Evolutionary conservation across 345 rosid species (phyloP).

Genomic region (Luvunga scandens): DNA sequence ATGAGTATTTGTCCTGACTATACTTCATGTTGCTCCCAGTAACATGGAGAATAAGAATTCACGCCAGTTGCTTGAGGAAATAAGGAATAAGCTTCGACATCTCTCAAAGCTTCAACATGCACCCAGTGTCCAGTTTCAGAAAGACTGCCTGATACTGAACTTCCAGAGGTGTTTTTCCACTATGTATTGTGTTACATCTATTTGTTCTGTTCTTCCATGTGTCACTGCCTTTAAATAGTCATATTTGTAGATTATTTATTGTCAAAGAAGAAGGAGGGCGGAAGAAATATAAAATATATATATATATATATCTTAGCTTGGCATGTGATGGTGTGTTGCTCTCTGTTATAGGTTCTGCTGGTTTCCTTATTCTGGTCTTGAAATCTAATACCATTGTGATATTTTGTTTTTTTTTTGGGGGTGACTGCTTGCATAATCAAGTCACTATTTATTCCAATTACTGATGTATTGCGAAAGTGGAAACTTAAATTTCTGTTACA

Average conservation of each 20-base stretch:
- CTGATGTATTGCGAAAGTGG: background rate
- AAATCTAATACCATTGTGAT: background rate
- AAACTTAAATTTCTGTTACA: background rate
- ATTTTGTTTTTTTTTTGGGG: background rate
- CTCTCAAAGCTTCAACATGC: constrained; percentile 96
- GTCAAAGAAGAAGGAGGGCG: background rate
- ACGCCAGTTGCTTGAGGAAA: constrained; percentile 70
- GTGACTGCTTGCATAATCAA: background rate
- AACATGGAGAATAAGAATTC: constrained; percentile 74
- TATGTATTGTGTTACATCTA: background rate
- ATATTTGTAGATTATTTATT: background rate
- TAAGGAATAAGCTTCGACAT: constrained; percentile 77
- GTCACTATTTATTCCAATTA: background rate
- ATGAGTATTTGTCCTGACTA: constrained; percentile 67
- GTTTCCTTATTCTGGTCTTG: background rate
- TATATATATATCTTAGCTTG: too few species aligned
- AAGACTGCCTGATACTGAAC: constrained; percentile 75
- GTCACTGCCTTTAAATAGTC: background rate
- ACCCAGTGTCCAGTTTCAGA: constrained; percentile 91
- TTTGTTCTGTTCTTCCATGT: background rate
- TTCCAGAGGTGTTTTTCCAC: constrained; percentile 57
- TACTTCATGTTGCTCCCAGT: constrained; percentile 68
- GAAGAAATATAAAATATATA: too few species aligned
- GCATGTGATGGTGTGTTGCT: background rate
- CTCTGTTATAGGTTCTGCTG: background rate